Evolutionary conservation across 2,329 filamentous ascomycete species (phyloP).

Genomic region (Orbilia oligospora): DNA sequence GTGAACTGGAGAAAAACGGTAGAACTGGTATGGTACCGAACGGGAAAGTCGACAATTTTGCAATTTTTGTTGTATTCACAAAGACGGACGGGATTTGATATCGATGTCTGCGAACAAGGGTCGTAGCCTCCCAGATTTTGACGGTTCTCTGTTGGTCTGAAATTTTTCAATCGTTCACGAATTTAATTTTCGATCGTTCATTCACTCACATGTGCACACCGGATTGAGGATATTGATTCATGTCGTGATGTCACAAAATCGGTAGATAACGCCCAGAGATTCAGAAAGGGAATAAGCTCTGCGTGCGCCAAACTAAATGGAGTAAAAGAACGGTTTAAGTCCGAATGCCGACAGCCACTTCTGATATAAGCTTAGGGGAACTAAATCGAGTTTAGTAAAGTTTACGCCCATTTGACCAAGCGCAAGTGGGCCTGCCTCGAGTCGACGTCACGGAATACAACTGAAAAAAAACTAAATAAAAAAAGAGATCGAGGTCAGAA

Average conservation of each 20-base stretch:
- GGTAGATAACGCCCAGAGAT: constrained; percentile 31
- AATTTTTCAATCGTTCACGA: too few relatives aligned
- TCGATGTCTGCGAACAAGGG: too few relatives aligned
- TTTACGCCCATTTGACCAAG: background rate
- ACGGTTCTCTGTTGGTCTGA: background rate
- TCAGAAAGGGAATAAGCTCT: constrained; percentile 20
- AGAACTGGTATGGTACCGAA: background rate
- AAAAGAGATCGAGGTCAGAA: background rate
- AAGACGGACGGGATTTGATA: background rate
- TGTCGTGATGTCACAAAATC: constrained; percentile 46
- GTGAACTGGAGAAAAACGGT: background rate
- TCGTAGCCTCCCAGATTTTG: too few relatives aligned
- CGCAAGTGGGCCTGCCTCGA: background rate
- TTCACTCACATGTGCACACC: too few relatives aligned
- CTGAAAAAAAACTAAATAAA: background rate
- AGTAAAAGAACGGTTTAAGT: constrained; percentile 30
- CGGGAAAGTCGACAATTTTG: background rate
- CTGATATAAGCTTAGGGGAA: constrained; percentile 21
- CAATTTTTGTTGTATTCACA: background rate
- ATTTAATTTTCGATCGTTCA: too few relatives aligned
- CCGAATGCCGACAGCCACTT: constrained; percentile 38
- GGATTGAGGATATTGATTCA: background rate
- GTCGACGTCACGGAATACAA: constrained; percentile 13
- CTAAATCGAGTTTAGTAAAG: background rate
- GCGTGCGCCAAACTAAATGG: constrained; percentile 28